Percentiles rank a stretch among this genome's conserved stretches.
Conservation (phyloP, 2,329 filamentous ascomycete genomes). For the Fusarium miscanthi region DNA sequence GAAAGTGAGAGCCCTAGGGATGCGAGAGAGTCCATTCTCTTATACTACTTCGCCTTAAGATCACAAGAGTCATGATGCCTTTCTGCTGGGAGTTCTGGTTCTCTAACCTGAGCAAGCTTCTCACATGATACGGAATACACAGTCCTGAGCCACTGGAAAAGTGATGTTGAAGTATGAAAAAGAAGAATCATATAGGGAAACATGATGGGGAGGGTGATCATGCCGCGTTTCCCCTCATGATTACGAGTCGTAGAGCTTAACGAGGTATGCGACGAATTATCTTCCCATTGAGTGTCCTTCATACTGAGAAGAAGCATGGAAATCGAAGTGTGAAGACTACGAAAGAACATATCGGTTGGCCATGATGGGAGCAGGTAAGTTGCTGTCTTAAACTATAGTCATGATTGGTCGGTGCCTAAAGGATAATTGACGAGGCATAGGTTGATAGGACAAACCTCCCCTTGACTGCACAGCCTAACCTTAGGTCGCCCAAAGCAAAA, state of each 20-base stretch:
- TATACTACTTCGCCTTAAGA: neutral
- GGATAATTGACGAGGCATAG: neutral
- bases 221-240: too few species aligned
- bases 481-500: rapidly evolving
- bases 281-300: rapidly evolving
- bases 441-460: neutral
- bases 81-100: neutral
- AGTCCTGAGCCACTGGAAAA: rapidly evolving
- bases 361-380: neutral
- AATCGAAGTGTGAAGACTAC: rapidly evolving
- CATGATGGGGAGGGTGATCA: neutral
- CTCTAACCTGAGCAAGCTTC: neutral
- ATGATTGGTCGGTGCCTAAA: neutral
- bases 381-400: neutral
- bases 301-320: rapidly evolving
- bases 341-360: too few species aligned
- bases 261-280: neutral
- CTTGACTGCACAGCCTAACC: too few species aligned
- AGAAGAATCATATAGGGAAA: too few species aligned
- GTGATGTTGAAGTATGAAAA: rapidly evolving
- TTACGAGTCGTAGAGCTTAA: too few species aligned
- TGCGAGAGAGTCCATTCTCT: neutral
- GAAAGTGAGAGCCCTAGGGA: neutral
- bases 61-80: neutral
- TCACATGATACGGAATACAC: rapidly evolving